A percentile compares a stretch with the other conserved stretches of the same genome.
Conservation (phyloP, 1,284 basidiomycete genomes). For the Pseudozyma thailandica region DNA sequence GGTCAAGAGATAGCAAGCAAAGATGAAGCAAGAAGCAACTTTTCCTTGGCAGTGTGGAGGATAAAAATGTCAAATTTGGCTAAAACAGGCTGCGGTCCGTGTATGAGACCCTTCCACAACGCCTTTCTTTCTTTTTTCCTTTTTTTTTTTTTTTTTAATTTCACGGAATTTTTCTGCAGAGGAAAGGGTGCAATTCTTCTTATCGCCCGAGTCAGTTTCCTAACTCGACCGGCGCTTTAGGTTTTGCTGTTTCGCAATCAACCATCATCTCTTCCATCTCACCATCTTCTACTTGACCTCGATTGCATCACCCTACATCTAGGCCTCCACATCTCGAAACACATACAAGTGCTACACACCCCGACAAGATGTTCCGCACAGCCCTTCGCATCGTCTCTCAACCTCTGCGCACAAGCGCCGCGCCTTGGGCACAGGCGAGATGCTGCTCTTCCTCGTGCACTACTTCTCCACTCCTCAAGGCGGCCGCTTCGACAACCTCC, state of each 20-base stretch:
- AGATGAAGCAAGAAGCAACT: background rate
- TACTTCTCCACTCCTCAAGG: constrained; percentile 15
- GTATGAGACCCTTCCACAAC: background rate
- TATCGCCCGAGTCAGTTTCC: constrained; percentile 30
- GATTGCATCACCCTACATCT: background rate
- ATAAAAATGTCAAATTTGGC: constrained; percentile 2
- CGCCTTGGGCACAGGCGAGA: constrained; percentile 10
- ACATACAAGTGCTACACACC: background rate
- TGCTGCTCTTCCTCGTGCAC: constrained; percentile 34
- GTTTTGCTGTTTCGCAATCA: background rate
- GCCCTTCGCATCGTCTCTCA: constrained; percentile 13
- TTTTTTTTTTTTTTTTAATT: background rate
- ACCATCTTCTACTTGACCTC: background rate
- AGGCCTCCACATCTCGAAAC: background rate
- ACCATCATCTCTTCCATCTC: constrained; percentile 16
- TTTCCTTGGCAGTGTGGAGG: constrained; percentile 22
- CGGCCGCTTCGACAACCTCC: background rate
- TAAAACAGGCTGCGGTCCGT: constrained; percentile 17
- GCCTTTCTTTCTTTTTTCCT: constrained; percentile 1
- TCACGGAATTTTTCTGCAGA: constrained; percentile 1
- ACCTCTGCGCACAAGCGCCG: constrained; percentile 16
- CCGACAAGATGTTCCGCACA: constrained; percentile 20
- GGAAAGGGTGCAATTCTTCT: constrained; percentile 17
- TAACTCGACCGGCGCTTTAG: background rate
- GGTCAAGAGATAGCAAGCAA: too few species aligned